Conservation (phyloP, 495 filamentous ascomycete species). For the Diplogelasinospora grovesii region DNA sequence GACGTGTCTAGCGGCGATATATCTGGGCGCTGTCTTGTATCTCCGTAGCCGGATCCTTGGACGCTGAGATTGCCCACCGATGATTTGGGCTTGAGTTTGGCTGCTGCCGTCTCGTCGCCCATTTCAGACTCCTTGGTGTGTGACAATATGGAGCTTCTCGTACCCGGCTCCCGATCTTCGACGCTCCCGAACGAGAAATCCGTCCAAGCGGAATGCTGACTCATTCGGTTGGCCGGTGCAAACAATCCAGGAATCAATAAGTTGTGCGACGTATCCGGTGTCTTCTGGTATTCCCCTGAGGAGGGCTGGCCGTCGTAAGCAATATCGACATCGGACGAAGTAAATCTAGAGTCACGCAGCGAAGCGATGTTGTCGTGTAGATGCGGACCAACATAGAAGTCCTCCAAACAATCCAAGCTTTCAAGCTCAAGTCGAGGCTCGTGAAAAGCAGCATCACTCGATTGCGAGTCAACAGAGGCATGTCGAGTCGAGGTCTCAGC, state of each 20-base stretch:
- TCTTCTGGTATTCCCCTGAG: slow-evolving; percentile 19
- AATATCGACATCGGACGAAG: slow-evolving; percentile 22
- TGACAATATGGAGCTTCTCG: slow-evolving; percentile 11
- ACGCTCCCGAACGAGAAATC: slow-evolving; percentile 48
- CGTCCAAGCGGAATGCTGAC: slow-evolving; percentile 49
- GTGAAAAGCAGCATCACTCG: slow-evolving; percentile 4
- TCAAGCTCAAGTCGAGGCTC: slow-evolving; percentile 11
- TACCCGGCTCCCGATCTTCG: slow-evolving; percentile 28
- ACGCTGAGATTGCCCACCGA: slow-evolving; percentile 14
- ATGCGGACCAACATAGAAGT: slow-evolving; percentile 28
- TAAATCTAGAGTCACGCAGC: slow-evolving; percentile 27
- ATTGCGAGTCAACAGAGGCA: slow-evolving; percentile 5
- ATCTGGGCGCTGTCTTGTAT: slow-evolving; percentile 16
- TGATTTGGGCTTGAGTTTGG: slow-evolving; percentile 8
- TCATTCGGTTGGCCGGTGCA: slow-evolving; percentile 40
- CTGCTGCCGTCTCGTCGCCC: slow-evolving; percentile 9
- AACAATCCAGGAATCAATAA: slow-evolving; percentile 38
- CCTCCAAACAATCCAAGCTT: slow-evolving; percentile 22
- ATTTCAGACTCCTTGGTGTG: slow-evolving; percentile 15
- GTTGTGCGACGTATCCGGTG: slow-evolving; percentile 25
- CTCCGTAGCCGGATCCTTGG: slow-evolving; percentile 17
- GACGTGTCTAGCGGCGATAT: slow-evolving; percentile 20
- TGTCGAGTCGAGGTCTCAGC: slow-evolving; percentile 6
- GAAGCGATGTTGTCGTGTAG: slow-evolving; percentile 26
- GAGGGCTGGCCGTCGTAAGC: slow-evolving; percentile 20